A percentile compares a stretch with the other conserved stretches of the same genome.
Evolutionary conservation across 495 filamentous ascomycete species (phyloP).

Genomic region (Rhypophila decipiens): DNA sequence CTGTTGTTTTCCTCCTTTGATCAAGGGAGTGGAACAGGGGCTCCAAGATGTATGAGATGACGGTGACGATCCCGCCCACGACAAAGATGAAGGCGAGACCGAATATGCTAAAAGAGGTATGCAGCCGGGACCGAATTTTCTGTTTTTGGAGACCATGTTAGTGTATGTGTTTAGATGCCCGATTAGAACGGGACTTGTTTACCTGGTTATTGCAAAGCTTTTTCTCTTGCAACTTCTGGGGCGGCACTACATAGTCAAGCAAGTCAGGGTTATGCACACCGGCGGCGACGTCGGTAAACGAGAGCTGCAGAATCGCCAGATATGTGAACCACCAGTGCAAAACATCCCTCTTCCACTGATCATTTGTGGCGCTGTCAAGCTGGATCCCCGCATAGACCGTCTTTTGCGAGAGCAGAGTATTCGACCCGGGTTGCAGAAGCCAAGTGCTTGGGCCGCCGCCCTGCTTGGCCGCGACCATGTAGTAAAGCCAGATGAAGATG

Average conservation of each 20-base stretch:
- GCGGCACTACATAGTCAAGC: not conserved
- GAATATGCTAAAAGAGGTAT: conserved; percentile 3
- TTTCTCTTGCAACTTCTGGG: not conserved
- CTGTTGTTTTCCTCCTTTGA: not conserved
- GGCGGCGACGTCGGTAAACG: not conserved
- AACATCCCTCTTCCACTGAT: conserved; percentile 8
- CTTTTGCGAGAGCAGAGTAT: not conserved
- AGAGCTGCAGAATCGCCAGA: not conserved
- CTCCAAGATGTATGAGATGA: not conserved
- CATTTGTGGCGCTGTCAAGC: not conserved
- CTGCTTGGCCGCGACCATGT: not conserved
- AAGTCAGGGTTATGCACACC: not conserved
- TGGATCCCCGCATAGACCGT: not conserved
- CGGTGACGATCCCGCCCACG: not conserved
- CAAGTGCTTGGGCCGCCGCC: not conserved
- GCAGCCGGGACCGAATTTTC: not conserved
- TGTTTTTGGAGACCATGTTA: not conserved
- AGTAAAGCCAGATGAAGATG: not conserved
- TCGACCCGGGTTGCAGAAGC: not conserved
- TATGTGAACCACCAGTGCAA: conserved; percentile 1
- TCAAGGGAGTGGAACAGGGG: not conserved
- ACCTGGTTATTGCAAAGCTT: conserved; percentile 2
- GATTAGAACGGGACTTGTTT: not conserved
- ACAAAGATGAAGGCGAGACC: not conserved
- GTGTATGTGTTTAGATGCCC: not conserved